Percentiles rank a stretch among this genome's conserved stretches.
Evolutionary conservation across 2,329 filamentous ascomycete species (phyloP).

Genomic region (Zelopaecilomyces penicillatus): DNA sequence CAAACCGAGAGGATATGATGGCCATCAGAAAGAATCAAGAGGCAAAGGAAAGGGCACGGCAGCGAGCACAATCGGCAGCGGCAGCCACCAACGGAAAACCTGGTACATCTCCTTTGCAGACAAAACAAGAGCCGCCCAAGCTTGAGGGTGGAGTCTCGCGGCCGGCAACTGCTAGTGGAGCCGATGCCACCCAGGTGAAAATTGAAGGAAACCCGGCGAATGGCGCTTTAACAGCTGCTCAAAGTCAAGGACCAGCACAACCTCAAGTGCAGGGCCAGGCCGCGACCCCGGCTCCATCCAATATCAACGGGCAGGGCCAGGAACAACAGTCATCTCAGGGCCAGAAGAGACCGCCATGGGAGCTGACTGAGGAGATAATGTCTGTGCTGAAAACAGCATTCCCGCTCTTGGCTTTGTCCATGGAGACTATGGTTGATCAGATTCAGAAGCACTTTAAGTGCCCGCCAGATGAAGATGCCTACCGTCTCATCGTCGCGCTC

Average conservation of each 20-base stretch:
- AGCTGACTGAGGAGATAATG: slow-evolving; percentile 92
- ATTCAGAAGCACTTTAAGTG: slow-evolving; percentile 99
- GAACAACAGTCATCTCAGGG: slow-evolving; percentile 19
- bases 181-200: slow-evolving; percentile 34
- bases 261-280: slow-evolving; percentile 12
- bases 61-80: slow-evolving; percentile 37
- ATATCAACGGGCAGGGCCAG: background rate
- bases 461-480: slow-evolving; percentile 94
- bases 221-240: slow-evolving; percentile 15
- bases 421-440: slow-evolving; percentile 99
- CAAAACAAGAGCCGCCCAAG: slow-evolving; percentile 44
- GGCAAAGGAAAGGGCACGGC: slow-evolving; percentile 56
- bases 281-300: slow-evolving; percentile 9
- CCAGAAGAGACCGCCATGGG: slow-evolving; percentile 80
- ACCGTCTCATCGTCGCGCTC: slow-evolving; percentile 91
- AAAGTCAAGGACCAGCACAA: slow-evolving; percentile 8
- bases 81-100: slow-evolving; percentile 37
- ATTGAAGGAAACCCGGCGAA: slow-evolving; percentile 32
- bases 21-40: slow-evolving; percentile 85
- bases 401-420: slow-evolving; percentile 86
- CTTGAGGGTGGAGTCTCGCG: slow-evolving; percentile 33
- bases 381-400: slow-evolving; percentile 94
- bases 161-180: slow-evolving; percentile 43
- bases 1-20: slow-evolving; percentile 87
- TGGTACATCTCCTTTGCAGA: slow-evolving; percentile 37